Conservation (phyloP, 2,329 filamentous ascomycete species). For the Didymella sp. region DNA sequence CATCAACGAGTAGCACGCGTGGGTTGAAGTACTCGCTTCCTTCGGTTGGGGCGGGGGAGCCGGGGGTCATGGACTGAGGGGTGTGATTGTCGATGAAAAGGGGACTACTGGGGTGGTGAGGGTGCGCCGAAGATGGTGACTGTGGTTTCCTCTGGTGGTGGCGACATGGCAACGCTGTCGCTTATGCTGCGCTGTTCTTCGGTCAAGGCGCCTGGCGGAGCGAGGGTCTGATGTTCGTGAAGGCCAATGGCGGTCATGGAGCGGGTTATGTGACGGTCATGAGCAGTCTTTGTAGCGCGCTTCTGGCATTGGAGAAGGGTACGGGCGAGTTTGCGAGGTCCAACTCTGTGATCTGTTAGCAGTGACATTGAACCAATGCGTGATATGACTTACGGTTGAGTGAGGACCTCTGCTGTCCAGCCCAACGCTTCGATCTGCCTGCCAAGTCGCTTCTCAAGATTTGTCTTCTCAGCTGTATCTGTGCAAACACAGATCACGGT, state of each 20-base stretch:
- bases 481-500: constrained; percentile 40
- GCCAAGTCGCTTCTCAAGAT: constrained; percentile 30
- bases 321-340: constrained; percentile 37
- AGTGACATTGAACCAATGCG: too few species aligned
- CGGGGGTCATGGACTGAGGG: constrained; percentile 24
- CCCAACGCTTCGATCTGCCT: constrained; percentile 34
- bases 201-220: constrained; percentile 18
- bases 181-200: constrained; percentile 34
- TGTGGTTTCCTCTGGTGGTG: background rate
- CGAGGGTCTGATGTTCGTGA: constrained; percentile 22
- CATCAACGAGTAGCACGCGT: constrained; percentile 44
- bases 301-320: constrained; percentile 34
- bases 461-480: constrained; percentile 37
- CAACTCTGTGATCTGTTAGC: constrained; percentile 27
- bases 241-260: constrained; percentile 23
- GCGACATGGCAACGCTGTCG: constrained; percentile 20
- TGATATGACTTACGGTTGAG: constrained; percentile 33
- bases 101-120: constrained; percentile 25
- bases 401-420: constrained; percentile 37
- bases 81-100: constrained; percentile 23
- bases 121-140: constrained; percentile 4
- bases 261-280: constrained; percentile 27
- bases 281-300: constrained; percentile 24
- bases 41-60: constrained; percentile 24
- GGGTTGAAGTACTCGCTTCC: constrained; percentile 39